These are phyloP conservation scores for Gnomoniopsis smithogilvyi DNA, from an alignment of 2,329 filamentous ascomycete species.

Conservation along the genomic window DNA sequence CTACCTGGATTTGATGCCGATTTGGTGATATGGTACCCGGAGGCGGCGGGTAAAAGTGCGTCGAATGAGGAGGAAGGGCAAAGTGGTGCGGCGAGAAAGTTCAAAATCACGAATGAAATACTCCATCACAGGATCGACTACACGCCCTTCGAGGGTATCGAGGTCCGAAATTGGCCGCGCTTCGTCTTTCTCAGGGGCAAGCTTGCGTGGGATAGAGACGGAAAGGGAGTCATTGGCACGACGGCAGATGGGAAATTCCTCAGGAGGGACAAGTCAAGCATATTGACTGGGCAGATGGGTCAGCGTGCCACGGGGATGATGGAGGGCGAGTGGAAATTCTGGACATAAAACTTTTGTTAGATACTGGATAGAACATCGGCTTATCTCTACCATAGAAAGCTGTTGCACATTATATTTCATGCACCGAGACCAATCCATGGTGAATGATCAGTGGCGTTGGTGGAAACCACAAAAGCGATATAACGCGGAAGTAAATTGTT, in stretches of 20 bases:
- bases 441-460: too few species aligned
- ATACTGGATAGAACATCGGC: too few species aligned
- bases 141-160: slow-evolving; percentile 57
- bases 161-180: slow-evolving; percentile 58
- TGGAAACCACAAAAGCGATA: too few species aligned
- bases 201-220: slow-evolving; percentile 55
- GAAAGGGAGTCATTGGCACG: slow-evolving; percentile 45
- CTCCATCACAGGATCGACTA: slow-evolving; percentile 62
- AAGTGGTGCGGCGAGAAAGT: slow-evolving; percentile 19
- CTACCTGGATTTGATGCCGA: slow-evolving; percentile 54
- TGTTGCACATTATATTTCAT: too few species aligned
- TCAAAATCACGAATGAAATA: slow-evolving; percentile 46
- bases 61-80: neutral
- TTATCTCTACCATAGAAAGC: too few species aligned
- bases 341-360: neutral
- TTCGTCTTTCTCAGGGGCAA: slow-evolving; percentile 57
- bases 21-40: slow-evolving; percentile 55
- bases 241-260: slow-evolving; percentile 49
- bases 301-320: slow-evolving; percentile 10
- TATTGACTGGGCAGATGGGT: slow-evolving; percentile 18
- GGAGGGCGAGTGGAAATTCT: slow-evolving; percentile 14
- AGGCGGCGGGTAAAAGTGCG: slow-evolving; percentile 11
- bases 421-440: too few species aligned
- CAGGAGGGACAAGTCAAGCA: slow-evolving; percentile 12
- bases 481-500: too few species aligned